These are phyloP conservation scores for Tylopilus intermedius DNA, from an alignment of 768 basidiomycete genomes.

Conservation along the genomic window DNA sequence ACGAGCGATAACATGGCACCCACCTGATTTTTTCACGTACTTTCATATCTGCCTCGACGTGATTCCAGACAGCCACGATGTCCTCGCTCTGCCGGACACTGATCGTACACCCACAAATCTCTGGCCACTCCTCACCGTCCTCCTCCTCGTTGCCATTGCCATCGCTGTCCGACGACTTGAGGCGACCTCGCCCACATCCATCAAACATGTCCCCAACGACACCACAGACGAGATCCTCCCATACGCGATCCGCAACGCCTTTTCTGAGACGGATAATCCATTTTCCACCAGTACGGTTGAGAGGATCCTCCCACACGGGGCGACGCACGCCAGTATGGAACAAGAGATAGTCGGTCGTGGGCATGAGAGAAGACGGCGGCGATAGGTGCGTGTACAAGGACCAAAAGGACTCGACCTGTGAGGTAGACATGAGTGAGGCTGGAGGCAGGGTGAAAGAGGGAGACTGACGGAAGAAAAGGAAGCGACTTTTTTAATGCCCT, in stretches of 20 bases:
- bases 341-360: constrained; percentile 91
- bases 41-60: constrained; percentile 69
- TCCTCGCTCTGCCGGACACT: constrained; percentile 92
- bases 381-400: constrained; percentile 88
- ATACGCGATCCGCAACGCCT: constrained; percentile 83
- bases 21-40: constrained; percentile 80
- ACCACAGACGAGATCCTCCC: constrained; percentile 86
- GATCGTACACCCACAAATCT: constrained; percentile 93
- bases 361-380: constrained; percentile 75
- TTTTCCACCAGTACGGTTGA: constrained; percentile 84
- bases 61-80: constrained; percentile 91
- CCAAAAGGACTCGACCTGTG: constrained; percentile 92
- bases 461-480: constrained; percentile 76
- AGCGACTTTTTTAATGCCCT: constrained; percentile 89
- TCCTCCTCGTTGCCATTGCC: constrained; percentile 34
- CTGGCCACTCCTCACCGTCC: constrained; percentile 53
- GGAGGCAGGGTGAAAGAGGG: background rate
- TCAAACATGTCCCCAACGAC: constrained; percentile 90
- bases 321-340: constrained; percentile 82
- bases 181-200: constrained; percentile 41
- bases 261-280: constrained; percentile 94
- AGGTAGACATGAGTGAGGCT: constrained; percentile 7
- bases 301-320: constrained; percentile 94
- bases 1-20: constrained; percentile 29
- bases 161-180: constrained; percentile 22